phyloP scores from a whole-genome alignment of 495 filamentous ascomycete species.

The Hypoxylon perforatum region DNA sequence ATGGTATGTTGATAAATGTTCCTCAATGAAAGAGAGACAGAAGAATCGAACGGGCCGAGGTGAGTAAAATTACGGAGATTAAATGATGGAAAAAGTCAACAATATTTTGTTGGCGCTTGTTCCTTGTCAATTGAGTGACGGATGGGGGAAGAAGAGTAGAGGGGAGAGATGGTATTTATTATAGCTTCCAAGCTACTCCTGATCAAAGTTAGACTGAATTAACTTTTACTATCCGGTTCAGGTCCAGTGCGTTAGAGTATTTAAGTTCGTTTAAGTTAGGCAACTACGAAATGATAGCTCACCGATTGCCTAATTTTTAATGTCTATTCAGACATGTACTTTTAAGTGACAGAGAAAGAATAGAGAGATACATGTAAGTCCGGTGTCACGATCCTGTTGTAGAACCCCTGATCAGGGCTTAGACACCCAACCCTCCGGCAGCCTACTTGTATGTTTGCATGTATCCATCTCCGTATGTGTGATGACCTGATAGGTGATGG shows the following conservation, averaged over 20 bases:
- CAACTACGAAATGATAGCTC: neutral
- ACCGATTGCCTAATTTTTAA: neutral
- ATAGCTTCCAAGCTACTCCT: slow-evolving; percentile 4
- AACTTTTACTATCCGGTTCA: neutral
- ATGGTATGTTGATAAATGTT: too few relatives aligned
- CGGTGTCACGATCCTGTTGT: too few relatives aligned
- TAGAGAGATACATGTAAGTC: too few relatives aligned
- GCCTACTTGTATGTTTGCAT: neutral
- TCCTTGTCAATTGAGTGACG: neutral
- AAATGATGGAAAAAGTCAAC: slow-evolving; percentile 28
- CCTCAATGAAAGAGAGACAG: slow-evolving; percentile 7
- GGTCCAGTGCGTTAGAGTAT: neutral
- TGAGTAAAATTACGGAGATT: slow-evolving; percentile 3
- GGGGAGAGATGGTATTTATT: slow-evolving; percentile 2
- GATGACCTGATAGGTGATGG: neutral
- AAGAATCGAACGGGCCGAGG: slow-evolving; percentile 12
- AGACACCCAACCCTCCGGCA: neutral
- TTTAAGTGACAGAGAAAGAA: too few relatives aligned
- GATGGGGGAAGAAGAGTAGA: neutral
- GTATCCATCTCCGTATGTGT: neutral
- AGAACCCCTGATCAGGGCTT: too few relatives aligned
- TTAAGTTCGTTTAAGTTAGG: slow-evolving; percentile 11
- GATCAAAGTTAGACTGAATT: neutral
- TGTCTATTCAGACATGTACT: neutral
- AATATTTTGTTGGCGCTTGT: slow-evolving; percentile 29